Evolutionary conservation across 331 rosid species (phyloP).

Genomic region (Malus hybrid): DNA sequence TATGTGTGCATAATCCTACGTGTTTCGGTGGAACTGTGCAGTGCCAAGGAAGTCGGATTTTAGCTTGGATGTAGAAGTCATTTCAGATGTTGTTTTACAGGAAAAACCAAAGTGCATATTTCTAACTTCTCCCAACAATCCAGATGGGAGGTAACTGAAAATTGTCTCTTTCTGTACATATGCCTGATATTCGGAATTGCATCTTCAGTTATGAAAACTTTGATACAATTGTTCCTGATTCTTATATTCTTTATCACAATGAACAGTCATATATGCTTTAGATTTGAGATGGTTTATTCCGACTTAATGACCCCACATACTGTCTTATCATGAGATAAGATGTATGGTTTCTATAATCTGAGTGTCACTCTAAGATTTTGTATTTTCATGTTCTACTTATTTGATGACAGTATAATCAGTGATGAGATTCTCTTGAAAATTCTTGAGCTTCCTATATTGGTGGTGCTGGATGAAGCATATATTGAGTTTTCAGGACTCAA

Average conservation of each 20-base stretch:
- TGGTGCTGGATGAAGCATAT: constrained; percentile 96
- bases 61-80: constrained; percentile 73
- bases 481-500: constrained; percentile 70
- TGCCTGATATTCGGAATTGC: background rate
- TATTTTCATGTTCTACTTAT: background rate
- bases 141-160: constrained; percentile 82
- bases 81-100: constrained; percentile 44
- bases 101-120: constrained; percentile 98
- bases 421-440: constrained; percentile 71
- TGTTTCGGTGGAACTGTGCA: constrained; percentile 29
- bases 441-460: constrained; percentile 86
- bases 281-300: background rate
- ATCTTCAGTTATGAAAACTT: background rate
- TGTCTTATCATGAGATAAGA: background rate
- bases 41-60: constrained; percentile 82
- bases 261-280: background rate
- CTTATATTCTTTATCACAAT: background rate
- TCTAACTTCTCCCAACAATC: constrained; percentile 96
- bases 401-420: constrained; percentile 59
- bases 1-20: constrained; percentile 10
- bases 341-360: background rate
- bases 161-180: background rate
- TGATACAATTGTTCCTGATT: background rate
- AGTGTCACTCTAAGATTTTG: background rate
- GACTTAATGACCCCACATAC: background rate